Base-by-base conservation (phyloP, 305 asterid genomes). In the Stenogyne calaminthoides region DNA sequence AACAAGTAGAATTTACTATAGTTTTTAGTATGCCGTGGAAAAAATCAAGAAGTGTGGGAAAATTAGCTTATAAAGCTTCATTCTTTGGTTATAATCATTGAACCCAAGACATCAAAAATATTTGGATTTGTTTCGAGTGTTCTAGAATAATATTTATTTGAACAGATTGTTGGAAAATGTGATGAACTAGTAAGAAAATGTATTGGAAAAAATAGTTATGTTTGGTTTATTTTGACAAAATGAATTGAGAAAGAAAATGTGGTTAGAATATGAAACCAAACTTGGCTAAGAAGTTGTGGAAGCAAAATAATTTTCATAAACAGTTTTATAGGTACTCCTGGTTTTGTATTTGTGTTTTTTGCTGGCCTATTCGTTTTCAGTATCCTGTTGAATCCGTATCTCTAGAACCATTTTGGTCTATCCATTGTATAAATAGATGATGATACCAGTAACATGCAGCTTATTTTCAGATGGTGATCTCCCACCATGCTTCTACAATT, bases 401-500 rank as follows among this genome's bases (percentile, higher is more conserved):
- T 71, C 52, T 20, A 19, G 65, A 51, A 65, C 58, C 57, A 54
- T 54, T 22, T 40, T 55, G 3, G 40, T 67, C 63, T 70, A 18
- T 65, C 11, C 6, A 12, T 12, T 19, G 56, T 47, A 37, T 57
- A 51, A 42, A 29, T 52, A 19, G 6, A 22, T 19, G n/a, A 37
- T 58, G 64, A 51, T 32, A 62, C 20, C 9, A 20, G 4, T 32
- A 6, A 20, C 40, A 14, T 62, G 56, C 37, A 19, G 59, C 36
- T 73, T 29, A 34, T 51, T 14, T 61, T 62, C 34, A 60, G 49
- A 39, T 11, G 55, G 44, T 27, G 9, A 29, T 59, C 32, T 67
- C 29, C 19, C 44, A 9, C 49, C 32, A 9, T 29, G 34, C 42
- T 72, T 64, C 73, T 47, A 70, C 60, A 67, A 52, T 78, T 72